Evolutionary conservation across 306 rosid species (phyloP).

Genomic region (Acacia acuminata): DNA sequence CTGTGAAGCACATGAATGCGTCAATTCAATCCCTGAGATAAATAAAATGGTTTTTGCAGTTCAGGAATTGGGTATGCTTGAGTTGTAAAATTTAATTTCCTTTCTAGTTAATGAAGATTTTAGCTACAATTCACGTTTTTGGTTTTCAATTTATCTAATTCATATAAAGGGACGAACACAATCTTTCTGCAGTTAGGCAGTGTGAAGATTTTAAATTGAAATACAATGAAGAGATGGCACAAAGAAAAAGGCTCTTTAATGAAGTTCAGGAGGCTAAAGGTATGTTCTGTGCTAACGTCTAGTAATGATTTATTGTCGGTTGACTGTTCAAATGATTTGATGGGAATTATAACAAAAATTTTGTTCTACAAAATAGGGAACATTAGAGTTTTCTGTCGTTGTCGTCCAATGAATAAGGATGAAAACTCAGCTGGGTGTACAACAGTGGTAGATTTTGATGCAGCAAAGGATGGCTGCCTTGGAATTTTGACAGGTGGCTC

Average conservation of each 20-base stretch:
- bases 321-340: constrained; percentile 8
- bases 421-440: constrained; percentile 62
- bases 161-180: constrained; percentile 27
- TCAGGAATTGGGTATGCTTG: constrained; percentile 68
- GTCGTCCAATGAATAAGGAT: constrained; percentile 78
- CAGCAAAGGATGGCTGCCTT: constrained; percentile 81
- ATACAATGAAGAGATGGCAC: constrained; percentile 74
- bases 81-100: constrained; percentile 17
- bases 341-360: constrained; percentile 11
- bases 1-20: constrained; percentile 74
- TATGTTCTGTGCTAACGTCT: constrained; percentile 28
- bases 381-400: constrained; percentile 89
- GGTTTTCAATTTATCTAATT: constrained; percentile 8
- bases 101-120: constrained; percentile 13
- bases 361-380: constrained; percentile 55
- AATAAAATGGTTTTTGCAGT: constrained; percentile 85
- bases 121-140: constrained; percentile 12
- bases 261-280: constrained; percentile 96
- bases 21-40: constrained; percentile 80
- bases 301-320: not conserved
- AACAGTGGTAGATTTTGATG: constrained; percentile 74
- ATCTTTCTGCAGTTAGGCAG: constrained; percentile 64
- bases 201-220: constrained; percentile 87
- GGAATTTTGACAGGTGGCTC: constrained; percentile 62
- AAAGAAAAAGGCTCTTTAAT: constrained; percentile 79